Conservation (phyloP, 208 protist species). For the Borovskyia barvae region DNA sequence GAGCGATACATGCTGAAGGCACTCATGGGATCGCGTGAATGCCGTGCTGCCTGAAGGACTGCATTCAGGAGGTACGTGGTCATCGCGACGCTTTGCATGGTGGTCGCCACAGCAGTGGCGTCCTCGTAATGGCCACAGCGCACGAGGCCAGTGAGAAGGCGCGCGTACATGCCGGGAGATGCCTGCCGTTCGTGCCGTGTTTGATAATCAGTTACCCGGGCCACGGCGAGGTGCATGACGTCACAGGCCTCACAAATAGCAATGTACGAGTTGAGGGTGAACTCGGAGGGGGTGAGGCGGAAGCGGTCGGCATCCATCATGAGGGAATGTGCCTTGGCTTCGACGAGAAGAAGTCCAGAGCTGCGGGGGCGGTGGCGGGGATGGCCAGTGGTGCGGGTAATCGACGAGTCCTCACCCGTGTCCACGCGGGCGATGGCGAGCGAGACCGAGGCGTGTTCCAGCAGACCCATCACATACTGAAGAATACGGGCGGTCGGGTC, state of each 20-base stretch:
- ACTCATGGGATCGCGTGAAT: conserved; percentile 56
- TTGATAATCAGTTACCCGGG: conserved; percentile 70
- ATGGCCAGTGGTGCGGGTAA: background rate
- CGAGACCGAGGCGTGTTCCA: conserved; percentile 36
- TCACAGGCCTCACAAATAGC: conserved; percentile 53
- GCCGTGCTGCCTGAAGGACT: conserved; percentile 52
- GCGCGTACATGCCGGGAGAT: conserved; percentile 54
- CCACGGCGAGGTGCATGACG: conserved; percentile 77
- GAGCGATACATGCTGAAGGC: conserved; percentile 70
- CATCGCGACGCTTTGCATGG: conserved; percentile 62
- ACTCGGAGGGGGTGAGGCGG: conserved; percentile 60
- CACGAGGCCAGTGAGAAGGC: conserved; percentile 59
- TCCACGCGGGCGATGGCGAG: conserved; percentile 9
- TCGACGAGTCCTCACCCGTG: background rate
- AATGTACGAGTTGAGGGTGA: conserved; percentile 75
- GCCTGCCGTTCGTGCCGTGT: conserved; percentile 65
- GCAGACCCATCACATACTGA: conserved; percentile 78
- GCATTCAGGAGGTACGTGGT: conserved; percentile 65
- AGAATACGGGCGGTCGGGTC: conserved; percentile 61
- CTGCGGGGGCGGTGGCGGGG: conserved; percentile 5
- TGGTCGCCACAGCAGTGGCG: conserved; percentile 53
- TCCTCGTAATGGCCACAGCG: conserved; percentile 60
- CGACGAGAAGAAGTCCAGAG: conserved; percentile 31
- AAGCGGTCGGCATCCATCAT: conserved; percentile 81
- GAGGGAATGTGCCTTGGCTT: conserved; percentile 75